Evolutionary conservation across 2,329 filamentous ascomycete genomes (phyloP), one percentile per base, ranked within the genome.

Genomic region (Thelonectria rubi): DNA sequence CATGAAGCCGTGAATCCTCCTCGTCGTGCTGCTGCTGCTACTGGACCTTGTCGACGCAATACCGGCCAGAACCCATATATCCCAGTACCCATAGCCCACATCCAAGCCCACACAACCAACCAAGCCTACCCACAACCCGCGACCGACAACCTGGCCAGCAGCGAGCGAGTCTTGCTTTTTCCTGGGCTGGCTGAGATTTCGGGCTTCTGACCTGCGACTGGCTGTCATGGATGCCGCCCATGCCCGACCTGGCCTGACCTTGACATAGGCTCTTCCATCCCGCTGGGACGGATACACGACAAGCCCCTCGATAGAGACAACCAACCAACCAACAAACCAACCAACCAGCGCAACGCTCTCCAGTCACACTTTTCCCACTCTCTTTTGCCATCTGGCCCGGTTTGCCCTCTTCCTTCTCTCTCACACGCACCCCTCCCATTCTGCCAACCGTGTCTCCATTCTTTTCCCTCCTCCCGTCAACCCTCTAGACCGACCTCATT

Each of bases 181-280:
- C 47, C 42, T 55, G 32, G 18, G 11, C 45, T 45, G 30, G 4
- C 45, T 47, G 24, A 24, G 24, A 24, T n/a, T 26, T 40, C 50
- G 30, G 55, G 50, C 49, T 49, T 48, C 55, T 54, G 46, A 26
- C 53, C 43, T 49, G 55, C 51, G 45, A 49, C 40, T 47, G 39
- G 55, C 62, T 64, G 56, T 24, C 40, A 42, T 32, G 53, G 54
- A 53, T 45, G 50, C 58, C 50, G 63, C 55, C 62, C 65, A 54
- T 62, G 60, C 67, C 63, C 60, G 65, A 47, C 65, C 67, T 69
- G 68, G 63, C 68, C 60, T 50, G 64, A 65, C 59, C 62, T 70
- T 59, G 55, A 63, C 62, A 66, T 63, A 54, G 24, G 39, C 60
- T 69, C 60, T 65, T 56, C 67, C 67, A 66, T 57, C 49, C 64